Conservation (phyloP, 257 asterid species). For the Hygrophila difformis region DNA sequence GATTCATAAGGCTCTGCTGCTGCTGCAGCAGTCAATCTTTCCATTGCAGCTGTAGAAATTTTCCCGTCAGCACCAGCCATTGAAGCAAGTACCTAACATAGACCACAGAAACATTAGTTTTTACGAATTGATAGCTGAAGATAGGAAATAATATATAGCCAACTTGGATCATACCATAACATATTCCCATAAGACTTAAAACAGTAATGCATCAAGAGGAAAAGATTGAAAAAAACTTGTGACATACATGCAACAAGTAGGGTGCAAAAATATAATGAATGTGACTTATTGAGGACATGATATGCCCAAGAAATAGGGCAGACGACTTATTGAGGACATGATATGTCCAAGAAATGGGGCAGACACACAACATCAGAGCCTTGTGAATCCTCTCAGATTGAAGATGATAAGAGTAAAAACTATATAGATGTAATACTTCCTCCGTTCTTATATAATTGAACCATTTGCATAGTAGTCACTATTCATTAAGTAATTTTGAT, state of each 20-base stretch:
- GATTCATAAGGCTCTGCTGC: conserved; percentile 97
- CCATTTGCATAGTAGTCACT: too few species aligned
- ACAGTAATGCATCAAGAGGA: too few species aligned
- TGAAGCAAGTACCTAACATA: conserved; percentile 70
- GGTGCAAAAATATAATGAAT: too few species aligned
- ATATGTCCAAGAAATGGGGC: too few species aligned
- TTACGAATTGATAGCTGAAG: conserved; percentile 6
- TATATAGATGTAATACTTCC: too few species aligned
- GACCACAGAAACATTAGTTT: neutral
- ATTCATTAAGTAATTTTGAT: too few species aligned
- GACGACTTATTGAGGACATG: too few species aligned
- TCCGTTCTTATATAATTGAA: too few species aligned
- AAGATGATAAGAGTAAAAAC: conserved; percentile 3
- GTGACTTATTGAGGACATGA: too few species aligned
- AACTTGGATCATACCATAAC: conserved; percentile 9
- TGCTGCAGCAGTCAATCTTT: conserved; percentile 86
- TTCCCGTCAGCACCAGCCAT: conserved; percentile 87
- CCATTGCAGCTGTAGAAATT: conserved; percentile 76
- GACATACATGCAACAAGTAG: too few species aligned
- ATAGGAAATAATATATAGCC: conserved; percentile 3
- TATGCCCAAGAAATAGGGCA: too few species aligned
- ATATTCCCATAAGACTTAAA: neutral
- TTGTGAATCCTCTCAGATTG: conserved; percentile 15
- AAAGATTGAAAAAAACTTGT: too few species aligned
- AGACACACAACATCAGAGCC: conserved; percentile 18